phyloP scores from a whole-genome alignment of 495 filamentous ascomycete genomes.

The Neurospora hispaniola region DNA sequence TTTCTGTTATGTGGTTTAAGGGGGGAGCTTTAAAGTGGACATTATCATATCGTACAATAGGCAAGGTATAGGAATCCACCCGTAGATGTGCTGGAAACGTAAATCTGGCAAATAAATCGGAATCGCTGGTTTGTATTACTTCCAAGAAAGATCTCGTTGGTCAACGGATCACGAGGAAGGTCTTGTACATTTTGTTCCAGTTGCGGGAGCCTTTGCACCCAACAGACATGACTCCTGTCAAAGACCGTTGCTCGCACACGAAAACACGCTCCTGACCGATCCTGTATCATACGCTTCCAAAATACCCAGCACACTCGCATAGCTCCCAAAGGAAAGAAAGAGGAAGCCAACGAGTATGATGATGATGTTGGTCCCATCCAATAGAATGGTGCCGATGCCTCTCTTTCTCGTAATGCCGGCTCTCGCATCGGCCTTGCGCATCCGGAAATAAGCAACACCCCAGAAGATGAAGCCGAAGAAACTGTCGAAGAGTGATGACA shows the following conservation, averaged over 20 bases:
- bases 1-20: too few relatives aligned
- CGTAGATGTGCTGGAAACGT: too few relatives aligned
- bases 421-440: constrained; percentile 61
- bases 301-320: constrained; percentile 62
- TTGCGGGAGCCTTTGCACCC: not conserved
- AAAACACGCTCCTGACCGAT: constrained; percentile 48
- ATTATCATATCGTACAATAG: too few relatives aligned
- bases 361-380: constrained; percentile 52
- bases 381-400: constrained; percentile 50
- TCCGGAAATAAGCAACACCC: constrained; percentile 78
- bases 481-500: constrained; percentile 84
- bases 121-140: not conserved
- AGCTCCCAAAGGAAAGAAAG: constrained; percentile 69
- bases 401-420: constrained; percentile 46
- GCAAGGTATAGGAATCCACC: too few relatives aligned
- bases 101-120: not conserved
- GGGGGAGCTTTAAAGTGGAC: too few relatives aligned
- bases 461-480: constrained; percentile 95
- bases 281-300: constrained; percentile 47
- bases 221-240: constrained; percentile 6
- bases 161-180: not conserved
- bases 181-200: not conserved
- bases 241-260: constrained; percentile 52
- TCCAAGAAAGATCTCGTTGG: not conserved
- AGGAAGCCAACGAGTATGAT: constrained; percentile 64